phyloP scores from a whole-genome alignment of 225 moss, liverwort and hornwort species.

The Pleurozium schreberi region DNA sequence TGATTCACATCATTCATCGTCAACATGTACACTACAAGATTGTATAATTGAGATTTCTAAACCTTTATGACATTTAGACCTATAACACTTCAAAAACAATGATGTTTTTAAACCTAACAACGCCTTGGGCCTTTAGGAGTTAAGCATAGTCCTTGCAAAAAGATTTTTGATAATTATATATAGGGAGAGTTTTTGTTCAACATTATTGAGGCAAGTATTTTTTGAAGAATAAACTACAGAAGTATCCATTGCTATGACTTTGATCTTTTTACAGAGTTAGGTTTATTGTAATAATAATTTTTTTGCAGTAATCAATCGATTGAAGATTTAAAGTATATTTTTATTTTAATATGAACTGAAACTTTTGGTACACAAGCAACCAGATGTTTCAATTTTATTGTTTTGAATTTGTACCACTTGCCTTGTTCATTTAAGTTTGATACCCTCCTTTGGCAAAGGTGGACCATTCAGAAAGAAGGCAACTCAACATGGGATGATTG shows the following conservation, averaged over 20 bases:
- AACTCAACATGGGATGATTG: fast-evolving
- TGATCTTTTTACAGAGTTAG: neutral
- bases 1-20: no score
- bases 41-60: no score
- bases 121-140: no score
- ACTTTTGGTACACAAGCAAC: neutral
- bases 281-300: neutral
- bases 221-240: neutral
- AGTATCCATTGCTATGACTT: neutral
- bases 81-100: no score
- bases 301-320: neutral
- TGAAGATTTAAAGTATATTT: neutral
- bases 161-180: neutral
- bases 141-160: neutral
- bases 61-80: no score
- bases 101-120: no score
- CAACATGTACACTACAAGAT: no score
- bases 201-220: neutral
- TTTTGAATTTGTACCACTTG: neutral
- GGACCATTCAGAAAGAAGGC: neutral
- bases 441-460: neutral
- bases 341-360: neutral
- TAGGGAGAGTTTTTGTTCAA: neutral
- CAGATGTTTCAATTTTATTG: neutral
- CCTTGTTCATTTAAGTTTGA: neutral